Conservation (phyloP, 2,329 filamentous ascomycete genomes). For the Fusarium sp. region DNA sequence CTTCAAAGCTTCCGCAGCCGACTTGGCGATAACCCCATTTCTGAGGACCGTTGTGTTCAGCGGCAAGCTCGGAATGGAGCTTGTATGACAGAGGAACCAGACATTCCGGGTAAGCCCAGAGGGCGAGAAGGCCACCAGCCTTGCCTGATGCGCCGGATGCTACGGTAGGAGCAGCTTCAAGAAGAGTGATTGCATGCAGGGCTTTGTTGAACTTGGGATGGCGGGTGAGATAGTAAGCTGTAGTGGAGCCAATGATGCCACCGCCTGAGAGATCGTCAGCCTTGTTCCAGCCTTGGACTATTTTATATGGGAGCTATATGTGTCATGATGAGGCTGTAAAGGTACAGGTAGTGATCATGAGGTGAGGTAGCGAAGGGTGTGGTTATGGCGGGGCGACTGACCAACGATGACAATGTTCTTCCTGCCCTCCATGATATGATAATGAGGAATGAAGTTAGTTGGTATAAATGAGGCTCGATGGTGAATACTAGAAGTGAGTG, state of each 20-base stretch:
- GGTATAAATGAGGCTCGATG: not conserved
- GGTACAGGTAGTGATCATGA: not conserved
- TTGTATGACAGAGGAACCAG: constrained; percentile 88
- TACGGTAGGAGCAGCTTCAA: constrained; percentile 85
- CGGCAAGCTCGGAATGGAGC: constrained; percentile 85
- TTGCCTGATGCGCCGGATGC: constrained; percentile 95
- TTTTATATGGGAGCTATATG: not conserved
- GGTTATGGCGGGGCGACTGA: constrained; percentile 45
- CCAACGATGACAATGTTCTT: constrained; percentile 65
- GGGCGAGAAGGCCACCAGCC: constrained; percentile 87
- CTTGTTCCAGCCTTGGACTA: constrained; percentile 10
- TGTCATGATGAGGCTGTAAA: constrained; percentile 13
- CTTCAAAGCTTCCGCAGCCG: constrained; percentile 72
- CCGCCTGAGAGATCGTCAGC: constrained; percentile 68
- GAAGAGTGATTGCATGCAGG: constrained; percentile 82
- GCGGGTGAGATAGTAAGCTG: constrained; percentile 89
- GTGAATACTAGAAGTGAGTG: not conserved
- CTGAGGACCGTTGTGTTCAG: constrained; percentile 80
- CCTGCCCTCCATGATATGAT: constrained; percentile 50
- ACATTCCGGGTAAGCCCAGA: constrained; percentile 89
- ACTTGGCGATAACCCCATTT: constrained; percentile 89
- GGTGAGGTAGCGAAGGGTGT: not conserved
- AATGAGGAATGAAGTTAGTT: not conserved
- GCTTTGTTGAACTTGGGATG: constrained; percentile 83
- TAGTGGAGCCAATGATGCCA: constrained; percentile 91